These are phyloP conservation scores for Obelidium mucronatum DNA, from an alignment of 192 early-diverging fungal genomes.

Conservation along the genomic window DNA sequence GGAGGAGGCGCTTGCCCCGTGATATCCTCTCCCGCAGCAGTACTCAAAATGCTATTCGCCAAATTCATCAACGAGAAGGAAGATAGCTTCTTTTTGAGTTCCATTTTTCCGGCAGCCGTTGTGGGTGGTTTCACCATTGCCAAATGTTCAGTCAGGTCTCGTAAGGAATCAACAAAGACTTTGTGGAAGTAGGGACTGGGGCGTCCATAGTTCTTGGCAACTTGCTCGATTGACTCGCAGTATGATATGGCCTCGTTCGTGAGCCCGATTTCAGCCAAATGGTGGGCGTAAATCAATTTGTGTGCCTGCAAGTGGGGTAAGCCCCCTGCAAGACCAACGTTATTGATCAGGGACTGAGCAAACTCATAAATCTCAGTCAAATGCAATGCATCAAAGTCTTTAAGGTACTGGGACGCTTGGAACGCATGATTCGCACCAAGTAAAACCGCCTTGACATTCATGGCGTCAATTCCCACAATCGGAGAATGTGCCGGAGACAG, in stretches of 20 bases:
- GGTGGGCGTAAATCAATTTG: conserved; percentile 84
- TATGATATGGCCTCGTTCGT: conserved; percentile 77
- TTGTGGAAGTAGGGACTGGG: conserved; percentile 80
- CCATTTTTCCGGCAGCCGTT: conserved; percentile 28
- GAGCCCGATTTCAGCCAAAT: conserved; percentile 82
- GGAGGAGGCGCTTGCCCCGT: background rate
- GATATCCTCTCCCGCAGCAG: conserved; percentile 59
- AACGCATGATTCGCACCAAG: conserved; percentile 65
- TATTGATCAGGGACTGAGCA: conserved; percentile 60
- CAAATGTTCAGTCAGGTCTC: conserved; percentile 74
- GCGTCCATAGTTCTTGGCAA: conserved; percentile 74
- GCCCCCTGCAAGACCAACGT: conserved; percentile 50
- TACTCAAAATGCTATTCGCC: conserved; percentile 70
- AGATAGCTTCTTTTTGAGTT: conserved; percentile 1
- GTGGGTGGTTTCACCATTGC: conserved; percentile 48
- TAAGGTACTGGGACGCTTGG: conserved; percentile 53
- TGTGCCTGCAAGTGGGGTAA: conserved; percentile 92
- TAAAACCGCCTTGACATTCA: conserved; percentile 69
- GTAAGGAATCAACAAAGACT: conserved; percentile 73
- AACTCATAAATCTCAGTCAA: conserved; percentile 88
- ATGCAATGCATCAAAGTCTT: conserved; percentile 66
- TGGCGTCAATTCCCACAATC: conserved; percentile 70
- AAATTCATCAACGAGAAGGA: conserved; percentile 45
- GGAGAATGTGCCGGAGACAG: conserved; percentile 68
- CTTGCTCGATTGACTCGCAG: conserved; percentile 75